Evolutionary conservation across 2,329 filamentous ascomycete genomes (phyloP), one percentile per base, ranked within the genome.

Genomic region (Fusarium sp.): DNA sequence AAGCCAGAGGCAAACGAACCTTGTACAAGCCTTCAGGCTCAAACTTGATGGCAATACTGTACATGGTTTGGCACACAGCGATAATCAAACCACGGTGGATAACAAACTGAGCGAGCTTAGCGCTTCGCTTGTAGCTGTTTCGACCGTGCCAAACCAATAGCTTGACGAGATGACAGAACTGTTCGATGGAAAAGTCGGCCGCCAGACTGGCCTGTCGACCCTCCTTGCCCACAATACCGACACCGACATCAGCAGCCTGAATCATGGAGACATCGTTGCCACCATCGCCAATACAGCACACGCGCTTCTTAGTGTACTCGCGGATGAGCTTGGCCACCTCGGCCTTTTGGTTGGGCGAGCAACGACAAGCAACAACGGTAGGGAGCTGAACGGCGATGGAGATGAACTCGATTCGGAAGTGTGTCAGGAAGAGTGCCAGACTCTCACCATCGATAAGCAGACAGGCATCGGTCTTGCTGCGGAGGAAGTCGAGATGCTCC

Each of bases 201-300:
- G 97, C 97, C 56, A 99, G 88, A 80, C 93, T 97, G 39, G 97
- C 97, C 85, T 99, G 97, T 25, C 94, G 92, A 37, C 97, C 97
- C 86, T 99, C 97, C 86, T 99, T 99, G 70, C 97, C 97, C 1
- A 98, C 97, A 72, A 99, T 99, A 71, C 97, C 97, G 30, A 99
- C 96, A 70, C 97, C 97, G 0, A 99, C 95, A 80, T 99, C 97
- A 1, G 97, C 97, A 9, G 97, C 96, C 86, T 98, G 97, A 77
- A 99, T 99, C 97, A 99, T 99, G 76, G 93, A 96, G 6, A 99
- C 97, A 82, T 99, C 97, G 84, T 99, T 99, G 78, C 97, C 97
- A 75, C 97, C 97, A 80, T 99, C 97, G 41, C 97, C 97, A 76
- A 99, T 99, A 81, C 97, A 98, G 84, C 95, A 98, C 18, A 98